Conservation (phyloP, 2,329 filamentous ascomycete species). For the Verticillium dahliae region DNA sequence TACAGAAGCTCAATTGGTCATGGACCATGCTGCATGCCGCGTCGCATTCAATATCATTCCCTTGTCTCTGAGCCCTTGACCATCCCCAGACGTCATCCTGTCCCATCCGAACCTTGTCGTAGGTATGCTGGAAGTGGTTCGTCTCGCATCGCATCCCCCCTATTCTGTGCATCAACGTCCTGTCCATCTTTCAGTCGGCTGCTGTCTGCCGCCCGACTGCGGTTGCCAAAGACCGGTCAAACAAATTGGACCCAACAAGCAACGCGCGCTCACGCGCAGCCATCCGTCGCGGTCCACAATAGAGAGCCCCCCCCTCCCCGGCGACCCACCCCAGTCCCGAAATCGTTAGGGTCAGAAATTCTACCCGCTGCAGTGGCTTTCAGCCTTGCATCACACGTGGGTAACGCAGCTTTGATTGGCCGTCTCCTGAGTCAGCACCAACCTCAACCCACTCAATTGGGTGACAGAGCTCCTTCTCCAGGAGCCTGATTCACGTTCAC, state of each 20-base stretch:
- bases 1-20: not conserved
- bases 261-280: not conserved
- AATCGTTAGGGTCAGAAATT: not conserved
- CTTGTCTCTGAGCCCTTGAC: not conserved
- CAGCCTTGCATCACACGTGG: conserved; percentile 24
- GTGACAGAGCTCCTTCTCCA: not conserved
- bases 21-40: not conserved
- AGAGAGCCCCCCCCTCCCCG: not conserved
- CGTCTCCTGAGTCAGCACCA: conserved; percentile 17
- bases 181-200: not conserved
- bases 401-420: conserved; percentile 8
- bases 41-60: not conserved
- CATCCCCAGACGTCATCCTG: not conserved
- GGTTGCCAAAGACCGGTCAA: not conserved
- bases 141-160: no score
- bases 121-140: no score
- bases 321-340: not conserved
- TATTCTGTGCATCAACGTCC: not conserved
- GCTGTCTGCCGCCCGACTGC: not conserved
- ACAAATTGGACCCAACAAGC: not conserved
- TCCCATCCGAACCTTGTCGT: no score
- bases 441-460: conserved; percentile 7
- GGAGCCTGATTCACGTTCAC: not conserved
- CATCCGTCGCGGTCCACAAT: not conserved
- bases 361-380: conserved; percentile 4